phyloP scores from a whole-genome alignment of 805 yeast species.

The Martiniozyma abietophila region DNA sequence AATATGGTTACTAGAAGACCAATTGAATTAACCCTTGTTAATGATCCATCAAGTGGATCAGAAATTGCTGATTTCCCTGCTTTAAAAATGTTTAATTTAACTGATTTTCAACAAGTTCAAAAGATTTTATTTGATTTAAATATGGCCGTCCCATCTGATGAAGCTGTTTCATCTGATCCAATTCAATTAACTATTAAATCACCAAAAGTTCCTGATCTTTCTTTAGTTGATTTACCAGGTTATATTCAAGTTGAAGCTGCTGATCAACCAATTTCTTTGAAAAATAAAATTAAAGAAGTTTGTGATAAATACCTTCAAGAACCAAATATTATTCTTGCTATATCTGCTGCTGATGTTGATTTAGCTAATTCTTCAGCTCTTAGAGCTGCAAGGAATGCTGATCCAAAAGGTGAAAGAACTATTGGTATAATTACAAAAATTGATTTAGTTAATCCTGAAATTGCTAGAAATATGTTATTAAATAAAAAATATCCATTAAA shows the following conservation, averaged over 20 bases:
- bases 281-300: conserved; percentile 64
- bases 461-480: conserved; percentile 57
- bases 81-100: conserved; percentile 66
- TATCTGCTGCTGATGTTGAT: conserved; percentile 97
- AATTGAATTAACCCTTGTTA: conserved; percentile 84
- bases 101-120: conserved; percentile 85
- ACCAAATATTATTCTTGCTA: conserved; percentile 92
- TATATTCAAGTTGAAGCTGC: conserved; percentile 95
- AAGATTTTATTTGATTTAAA: conserved; percentile 79
- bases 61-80: conserved; percentile 94
- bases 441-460: conserved; percentile 74
- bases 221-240: conserved; percentile 94
- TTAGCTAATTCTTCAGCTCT: conserved; percentile 93
- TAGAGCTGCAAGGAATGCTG: conserved; percentile 80
- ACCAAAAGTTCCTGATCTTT: conserved; percentile 83
- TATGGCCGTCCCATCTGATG: conserved; percentile 80
- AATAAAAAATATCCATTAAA: conserved; percentile 81
- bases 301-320: conserved; percentile 81
- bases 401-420: conserved; percentile 92
- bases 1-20: conserved; percentile 99
- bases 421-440: conserved; percentile 93
- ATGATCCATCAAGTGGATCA: conserved; percentile 69
- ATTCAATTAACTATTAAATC: conserved; percentile 87
- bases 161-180: conserved; percentile 88
- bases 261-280: conserved; percentile 84